Conservation (phyloP, 192 early-diverging fungal species). For the Coemansia sp. region DNA sequence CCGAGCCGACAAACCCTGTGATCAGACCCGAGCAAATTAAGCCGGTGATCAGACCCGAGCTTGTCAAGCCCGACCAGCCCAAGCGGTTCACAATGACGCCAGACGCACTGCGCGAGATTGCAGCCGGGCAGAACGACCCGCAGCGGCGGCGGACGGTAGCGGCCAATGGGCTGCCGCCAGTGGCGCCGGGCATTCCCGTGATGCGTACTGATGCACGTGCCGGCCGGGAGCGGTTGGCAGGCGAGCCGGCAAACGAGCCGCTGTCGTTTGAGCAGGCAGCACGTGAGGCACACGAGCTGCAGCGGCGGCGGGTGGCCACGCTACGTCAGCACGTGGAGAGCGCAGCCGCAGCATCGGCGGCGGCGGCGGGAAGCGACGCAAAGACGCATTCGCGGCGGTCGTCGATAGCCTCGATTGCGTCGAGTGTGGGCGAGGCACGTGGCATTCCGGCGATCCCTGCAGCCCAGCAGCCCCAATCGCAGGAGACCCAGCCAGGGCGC, state of each 20-base stretch:
- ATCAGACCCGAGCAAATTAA: not conserved
- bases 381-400: constrained; percentile 40
- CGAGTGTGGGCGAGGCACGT: constrained; percentile 42
- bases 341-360: constrained; percentile 4
- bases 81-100: constrained; percentile 49
- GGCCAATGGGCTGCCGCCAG: constrained; percentile 26
- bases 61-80: not conserved
- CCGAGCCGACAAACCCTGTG: not conserved
- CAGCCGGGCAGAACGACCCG: constrained; percentile 4
- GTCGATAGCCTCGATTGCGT: constrained; percentile 42
- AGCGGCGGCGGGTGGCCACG: constrained; percentile 52
- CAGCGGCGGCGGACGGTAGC: constrained; percentile 6
- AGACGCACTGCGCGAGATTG: constrained; percentile 41
- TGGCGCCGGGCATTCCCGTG: constrained; percentile 26
- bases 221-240: constrained; percentile 15
- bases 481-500: not conserved
- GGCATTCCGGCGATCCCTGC: constrained; percentile 28
- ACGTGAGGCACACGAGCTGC: constrained; percentile 32
- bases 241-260: not conserved
- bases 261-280: constrained; percentile 19
- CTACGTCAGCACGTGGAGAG: constrained; percentile 37
- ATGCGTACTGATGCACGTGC: not conserved
- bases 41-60: not conserved
- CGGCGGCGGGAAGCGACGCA: constrained; percentile 8
- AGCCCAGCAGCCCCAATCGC: not conserved